Evolutionary conservation across 805 yeast species (phyloP), one percentile per base, ranked within the genome.

Genomic region (Scheffersomyces spartinae): DNA sequence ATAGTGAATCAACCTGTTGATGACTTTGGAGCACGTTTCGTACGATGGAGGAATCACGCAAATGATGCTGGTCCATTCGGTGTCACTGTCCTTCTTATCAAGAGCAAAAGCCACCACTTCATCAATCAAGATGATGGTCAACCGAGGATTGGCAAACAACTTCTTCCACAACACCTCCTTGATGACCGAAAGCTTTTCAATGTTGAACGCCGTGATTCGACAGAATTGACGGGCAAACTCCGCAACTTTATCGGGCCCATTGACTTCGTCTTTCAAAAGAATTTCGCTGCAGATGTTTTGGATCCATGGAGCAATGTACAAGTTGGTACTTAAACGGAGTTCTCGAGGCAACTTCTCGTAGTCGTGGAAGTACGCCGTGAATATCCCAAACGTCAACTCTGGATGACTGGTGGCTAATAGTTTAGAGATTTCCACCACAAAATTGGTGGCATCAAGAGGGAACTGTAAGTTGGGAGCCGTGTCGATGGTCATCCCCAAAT

Each of bases 11-110:
- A 84, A 46, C 33, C 79, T 59, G 17, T 61, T 47, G 19, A 83
- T 58, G 2, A 82, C 66, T 26, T 69, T 64, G 6, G 82, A 76
- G 39, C 84, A 74, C 2, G 81, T 60, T 34, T 75, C 82, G n/a
- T 75, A 57, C 1, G 88, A 74, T 3, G 94, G 85, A 13, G 70
- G 56, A 9, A 83, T 55, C n/a, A 78, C 61, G 1, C 77, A 63
- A 2, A 77, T 63, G 5, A 74, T 64, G 24, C 65, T 68, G 11
- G 64, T 62, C 83, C 83, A 80, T 24, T 66, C 74, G 19, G 70
- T 66, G 4, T 76, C 79, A 36, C 77, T 83, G n/a, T 83, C 74
- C 36, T 77, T 79, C 40, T 76, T 71, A 35, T 80, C 91, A 36
- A 81, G 65, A 1, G 85, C 77, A 34, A 74, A 76, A 2, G 74